A percentile compares a stretch with the other conserved stretches of the same genome.
Evolutionary conservation across 371 early-diverging fungal genomes (phyloP).

Genomic region (Amoeboaphelidium occidentale): DNA sequence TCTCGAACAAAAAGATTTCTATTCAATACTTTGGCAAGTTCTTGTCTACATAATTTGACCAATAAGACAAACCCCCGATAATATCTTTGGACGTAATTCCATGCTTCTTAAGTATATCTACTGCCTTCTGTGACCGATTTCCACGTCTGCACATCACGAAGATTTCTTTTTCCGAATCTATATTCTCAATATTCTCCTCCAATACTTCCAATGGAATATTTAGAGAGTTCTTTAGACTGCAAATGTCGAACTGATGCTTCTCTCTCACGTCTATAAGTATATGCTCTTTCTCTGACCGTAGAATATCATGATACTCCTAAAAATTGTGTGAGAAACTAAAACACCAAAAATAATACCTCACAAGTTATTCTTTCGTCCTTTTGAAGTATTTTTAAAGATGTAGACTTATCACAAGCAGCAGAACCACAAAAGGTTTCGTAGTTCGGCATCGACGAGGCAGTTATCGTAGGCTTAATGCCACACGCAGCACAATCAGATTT

Average conservation of each 20-base stretch:
- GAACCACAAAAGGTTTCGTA: constrained; percentile 74
- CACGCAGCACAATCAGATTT: constrained; percentile 55
- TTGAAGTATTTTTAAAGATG: constrained; percentile 1
- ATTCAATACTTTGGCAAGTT: constrained; percentile 65
- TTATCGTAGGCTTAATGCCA: constrained; percentile 54
- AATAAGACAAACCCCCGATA: constrained; percentile 48
- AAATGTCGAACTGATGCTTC: constrained; percentile 52
- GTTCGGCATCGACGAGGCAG: constrained; percentile 30
- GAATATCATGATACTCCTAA: constrained; percentile 16
- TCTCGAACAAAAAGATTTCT: too few species aligned
- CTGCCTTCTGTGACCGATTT: constrained; percentile 71
- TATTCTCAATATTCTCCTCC: not conserved
- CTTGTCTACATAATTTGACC: constrained; percentile 47
- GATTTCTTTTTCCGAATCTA: constrained; percentile 12
- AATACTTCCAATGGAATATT: constrained; percentile 8
- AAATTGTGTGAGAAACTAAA: constrained; percentile 2
- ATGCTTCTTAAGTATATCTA: constrained; percentile 25
- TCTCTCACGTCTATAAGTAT: constrained; percentile 71
- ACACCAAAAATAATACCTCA: not conserved
- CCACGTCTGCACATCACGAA: constrained; percentile 74
- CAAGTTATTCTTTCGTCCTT: constrained; percentile 5
- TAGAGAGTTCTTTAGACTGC: constrained; percentile 33
- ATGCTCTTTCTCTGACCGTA: constrained; percentile 19
- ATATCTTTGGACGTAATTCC: constrained; percentile 35
- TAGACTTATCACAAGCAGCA: constrained; percentile 33